Percentiles rank a stretch among this genome's conserved stretches.
Evolutionary conservation across 306 rosid genomes (phyloP).

Genomic region (Cucurbita maxima): DNA sequence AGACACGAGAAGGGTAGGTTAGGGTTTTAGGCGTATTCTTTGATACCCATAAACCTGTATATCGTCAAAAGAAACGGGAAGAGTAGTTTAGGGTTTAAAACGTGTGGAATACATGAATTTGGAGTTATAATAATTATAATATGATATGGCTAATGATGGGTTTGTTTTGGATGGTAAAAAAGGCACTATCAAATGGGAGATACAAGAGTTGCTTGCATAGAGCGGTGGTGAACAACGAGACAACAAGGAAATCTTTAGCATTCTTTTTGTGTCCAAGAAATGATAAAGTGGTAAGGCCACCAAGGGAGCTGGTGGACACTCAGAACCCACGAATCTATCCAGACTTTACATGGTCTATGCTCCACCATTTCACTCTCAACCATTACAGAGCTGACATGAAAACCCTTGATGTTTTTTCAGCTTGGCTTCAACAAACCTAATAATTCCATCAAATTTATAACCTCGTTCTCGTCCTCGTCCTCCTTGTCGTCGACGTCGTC

Average conservation of each 20-base stretch:
- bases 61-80: no score
- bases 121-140: no score
- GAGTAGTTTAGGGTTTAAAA: no score
- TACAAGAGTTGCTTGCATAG: slow-evolving; percentile 92
- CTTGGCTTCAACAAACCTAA: slow-evolving; percentile 32
- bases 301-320: slow-evolving; percentile 49
- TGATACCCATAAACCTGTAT: no score
- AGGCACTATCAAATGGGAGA: slow-evolving; percentile 87
- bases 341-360: slow-evolving; percentile 92
- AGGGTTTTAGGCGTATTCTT: no score
- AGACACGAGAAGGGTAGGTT: no score
- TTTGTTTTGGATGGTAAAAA: neutral
- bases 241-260: slow-evolving; percentile 76
- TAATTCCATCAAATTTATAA: no score
- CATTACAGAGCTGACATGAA: slow-evolving; percentile 87
- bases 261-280: slow-evolving; percentile 77
- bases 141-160: neutral
- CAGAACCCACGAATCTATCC: slow-evolving; percentile 51
- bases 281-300: slow-evolving; percentile 74
- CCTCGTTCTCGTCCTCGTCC: no score
- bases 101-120: no score
- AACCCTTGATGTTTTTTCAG: slow-evolving; percentile 63
- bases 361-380: slow-evolving; percentile 70
- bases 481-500: no score
- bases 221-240: slow-evolving; percentile 82